phyloP scores from a whole-genome alignment of 1,139 yeast species.

The Geotrichum aggregatum region DNA sequence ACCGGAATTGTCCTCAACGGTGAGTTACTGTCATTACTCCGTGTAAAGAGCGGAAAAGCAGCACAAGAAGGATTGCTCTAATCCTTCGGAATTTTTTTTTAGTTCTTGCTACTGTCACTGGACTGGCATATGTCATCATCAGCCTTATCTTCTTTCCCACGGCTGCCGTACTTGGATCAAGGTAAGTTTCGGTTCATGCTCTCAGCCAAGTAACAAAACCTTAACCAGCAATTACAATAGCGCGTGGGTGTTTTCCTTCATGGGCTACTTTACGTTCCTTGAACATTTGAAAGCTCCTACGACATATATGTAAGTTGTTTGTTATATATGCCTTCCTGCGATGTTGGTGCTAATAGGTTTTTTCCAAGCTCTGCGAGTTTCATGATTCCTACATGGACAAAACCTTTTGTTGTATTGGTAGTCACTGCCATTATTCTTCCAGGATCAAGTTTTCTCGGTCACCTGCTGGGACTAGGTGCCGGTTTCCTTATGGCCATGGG shows the following conservation, averaged over 20 bases:
- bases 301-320: slow-evolving; percentile 31
- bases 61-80: too few species aligned
- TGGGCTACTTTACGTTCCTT: slow-evolving; percentile 58
- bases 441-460: slow-evolving; percentile 70
- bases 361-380: slow-evolving; percentile 23
- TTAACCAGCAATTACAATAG: slow-evolving; percentile 33
- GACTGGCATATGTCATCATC: slow-evolving; percentile 57
- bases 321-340: too few species aligned
- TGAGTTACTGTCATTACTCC: slow-evolving; percentile 20
- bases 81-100: not conserved
- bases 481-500: slow-evolving; percentile 60
- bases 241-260: slow-evolving; percentile 71
- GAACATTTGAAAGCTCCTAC: slow-evolving; percentile 54
- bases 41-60: too few species aligned
- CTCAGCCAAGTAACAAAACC: not conserved
- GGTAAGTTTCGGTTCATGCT: slow-evolving; percentile 15
- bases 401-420: slow-evolving; percentile 56
- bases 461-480: slow-evolving; percentile 49
- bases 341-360: slow-evolving; percentile 19
- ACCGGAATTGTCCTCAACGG: slow-evolving; percentile 76
- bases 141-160: slow-evolving; percentile 54
- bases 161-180: slow-evolving; percentile 58
- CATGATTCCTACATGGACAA: slow-evolving; percentile 55
- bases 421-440: slow-evolving; percentile 51
- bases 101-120: slow-evolving; percentile 65